Percentiles rank a stretch among this genome's conserved stretches.
These are phyloP conservation scores for Xerocomus nothofagi DNA, from an alignment of 1,284 basidiomycete genomes.

Conservation along the genomic window DNA sequence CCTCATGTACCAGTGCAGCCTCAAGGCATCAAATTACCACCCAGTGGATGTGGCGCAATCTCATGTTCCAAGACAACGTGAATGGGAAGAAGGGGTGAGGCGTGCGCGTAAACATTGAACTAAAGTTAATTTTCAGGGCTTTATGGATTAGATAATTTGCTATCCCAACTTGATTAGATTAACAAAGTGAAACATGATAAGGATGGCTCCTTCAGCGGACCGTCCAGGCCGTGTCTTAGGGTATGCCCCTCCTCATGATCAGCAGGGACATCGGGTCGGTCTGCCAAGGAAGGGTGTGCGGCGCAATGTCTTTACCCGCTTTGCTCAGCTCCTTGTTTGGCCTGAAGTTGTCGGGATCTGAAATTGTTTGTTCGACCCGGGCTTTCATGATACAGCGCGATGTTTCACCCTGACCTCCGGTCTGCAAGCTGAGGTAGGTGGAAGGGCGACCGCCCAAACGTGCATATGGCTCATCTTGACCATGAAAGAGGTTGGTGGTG, in stretches of 20 bases:
- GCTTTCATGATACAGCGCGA: slow-evolving; percentile 9
- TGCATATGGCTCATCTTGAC: slow-evolving; percentile 17
- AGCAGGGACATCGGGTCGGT: neutral
- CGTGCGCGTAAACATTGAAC: slow-evolving; percentile 7
- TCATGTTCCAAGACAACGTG: slow-evolving; percentile 24
- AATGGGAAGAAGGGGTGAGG: slow-evolving; percentile 17
- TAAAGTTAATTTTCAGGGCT: slow-evolving; percentile 18
- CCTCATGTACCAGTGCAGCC: slow-evolving; percentile 28
- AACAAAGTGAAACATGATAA: slow-evolving; percentile 10
- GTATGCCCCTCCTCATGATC: neutral
- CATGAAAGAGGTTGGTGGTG: slow-evolving; percentile 26
- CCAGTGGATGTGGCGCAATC: slow-evolving; percentile 25
- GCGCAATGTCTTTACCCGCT: neutral
- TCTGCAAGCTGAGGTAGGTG: neutral
- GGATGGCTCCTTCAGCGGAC: slow-evolving; percentile 5
- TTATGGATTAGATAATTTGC: slow-evolving; percentile 32
- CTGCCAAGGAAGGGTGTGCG: neutral
- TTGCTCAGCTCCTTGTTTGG: slow-evolving; percentile 7
- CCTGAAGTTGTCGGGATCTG: neutral
- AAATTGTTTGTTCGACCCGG: slow-evolving; percentile 5
- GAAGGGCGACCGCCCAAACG: neutral
- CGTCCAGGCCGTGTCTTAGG: slow-evolving; percentile 5
- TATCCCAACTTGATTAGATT: slow-evolving; percentile 17
- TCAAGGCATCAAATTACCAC: slow-evolving; percentile 27
- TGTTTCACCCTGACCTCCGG: slow-evolving; percentile 1